A percentile compares a stretch with the other conserved stretches of the same genome.
Conservation (phyloP, 768 basidiomycete species). For the Tephrocybe sp. region DNA sequence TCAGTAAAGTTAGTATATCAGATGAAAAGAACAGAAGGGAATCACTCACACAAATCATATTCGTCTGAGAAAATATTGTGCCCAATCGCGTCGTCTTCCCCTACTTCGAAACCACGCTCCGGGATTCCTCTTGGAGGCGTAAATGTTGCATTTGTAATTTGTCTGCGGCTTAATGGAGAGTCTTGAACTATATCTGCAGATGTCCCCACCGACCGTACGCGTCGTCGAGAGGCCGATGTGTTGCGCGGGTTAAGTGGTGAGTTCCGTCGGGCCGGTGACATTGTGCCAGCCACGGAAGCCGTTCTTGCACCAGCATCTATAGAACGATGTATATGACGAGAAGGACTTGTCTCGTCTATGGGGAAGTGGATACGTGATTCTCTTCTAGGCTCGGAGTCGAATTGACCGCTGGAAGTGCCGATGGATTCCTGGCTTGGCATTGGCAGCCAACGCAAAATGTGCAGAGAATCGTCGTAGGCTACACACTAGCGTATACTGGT, state of each 20-base stretch:
- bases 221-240: constrained; percentile 12
- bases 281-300: constrained; percentile 1
- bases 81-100: constrained; percentile 9
- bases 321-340: constrained; percentile 4
- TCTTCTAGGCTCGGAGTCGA: constrained; percentile 16
- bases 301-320: constrained; percentile 6
- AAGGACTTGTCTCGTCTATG: constrained; percentile 12
- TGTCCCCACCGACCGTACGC: constrained; percentile 17
- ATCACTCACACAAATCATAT: constrained; percentile 70
- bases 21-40: not conserved
- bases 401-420: constrained; percentile 10
- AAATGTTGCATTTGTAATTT: constrained; percentile 3
- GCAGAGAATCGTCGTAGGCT: not conserved
- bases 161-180: constrained; percentile 4
- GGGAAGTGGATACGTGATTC: constrained; percentile 23
- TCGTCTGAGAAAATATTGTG: constrained; percentile 62
- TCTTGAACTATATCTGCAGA: constrained; percentile 8
- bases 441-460: not conserved
- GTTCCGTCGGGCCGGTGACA: constrained; percentile 12
- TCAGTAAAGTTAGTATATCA: constrained; percentile 7
- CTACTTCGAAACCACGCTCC: constrained; percentile 4
- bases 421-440: constrained; percentile 16
- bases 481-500: no score
- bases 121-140: constrained; percentile 15
- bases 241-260: constrained; percentile 12